Percentiles rank a stretch among this genome's conserved stretches.
Evolutionary conservation across 2,329 filamentous ascomycete genomes (phyloP).

Genomic region (Sphaceloma murrayae): DNA sequence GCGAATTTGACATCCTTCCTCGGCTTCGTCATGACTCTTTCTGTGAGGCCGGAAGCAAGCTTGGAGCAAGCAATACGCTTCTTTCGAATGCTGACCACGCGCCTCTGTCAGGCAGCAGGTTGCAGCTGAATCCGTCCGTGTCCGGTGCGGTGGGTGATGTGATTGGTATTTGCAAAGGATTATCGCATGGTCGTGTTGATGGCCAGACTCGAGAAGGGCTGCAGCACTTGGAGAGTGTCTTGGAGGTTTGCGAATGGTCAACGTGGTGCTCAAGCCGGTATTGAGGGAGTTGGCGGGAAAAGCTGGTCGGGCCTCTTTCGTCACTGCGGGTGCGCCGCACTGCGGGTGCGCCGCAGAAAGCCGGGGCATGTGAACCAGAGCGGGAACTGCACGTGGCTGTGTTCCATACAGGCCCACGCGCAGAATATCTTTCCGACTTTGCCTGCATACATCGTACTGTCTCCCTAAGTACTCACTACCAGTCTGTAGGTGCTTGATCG

Average conservation of each 20-base stretch:
- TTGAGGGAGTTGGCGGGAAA: slow-evolving; percentile 7
- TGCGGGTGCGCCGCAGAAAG: too few species aligned
- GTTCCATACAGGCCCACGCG: too few species aligned
- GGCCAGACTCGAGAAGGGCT: too few species aligned
- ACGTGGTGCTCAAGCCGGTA: too few species aligned
- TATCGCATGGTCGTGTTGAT: not conserved
- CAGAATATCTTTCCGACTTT: too few species aligned
- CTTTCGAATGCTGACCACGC: not conserved
- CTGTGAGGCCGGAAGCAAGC: too few species aligned
- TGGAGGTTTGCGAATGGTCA: not conserved
- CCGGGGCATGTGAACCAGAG: slow-evolving; percentile 6
- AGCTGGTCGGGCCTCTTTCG: slow-evolving; percentile 16
- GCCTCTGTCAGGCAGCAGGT: slow-evolving; percentile 1
- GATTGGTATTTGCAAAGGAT: slow-evolving; percentile 1
- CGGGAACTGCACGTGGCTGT: too few species aligned
- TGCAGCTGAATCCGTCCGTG: slow-evolving; percentile 6
- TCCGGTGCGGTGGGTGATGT: slow-evolving; percentile 1
- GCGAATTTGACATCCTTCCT: slow-evolving; percentile 53
- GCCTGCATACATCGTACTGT: too few species aligned
- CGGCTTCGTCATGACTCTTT: slow-evolving; percentile 44
- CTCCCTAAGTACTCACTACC: too few species aligned
- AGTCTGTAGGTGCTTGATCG: too few species aligned
- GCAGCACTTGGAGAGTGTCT: too few species aligned
- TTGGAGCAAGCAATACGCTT: not conserved
- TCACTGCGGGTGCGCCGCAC: too few species aligned